Base-by-base conservation (phyloP, 1,284 basidiomycete species). In the Phlebopus sp. region DNA sequence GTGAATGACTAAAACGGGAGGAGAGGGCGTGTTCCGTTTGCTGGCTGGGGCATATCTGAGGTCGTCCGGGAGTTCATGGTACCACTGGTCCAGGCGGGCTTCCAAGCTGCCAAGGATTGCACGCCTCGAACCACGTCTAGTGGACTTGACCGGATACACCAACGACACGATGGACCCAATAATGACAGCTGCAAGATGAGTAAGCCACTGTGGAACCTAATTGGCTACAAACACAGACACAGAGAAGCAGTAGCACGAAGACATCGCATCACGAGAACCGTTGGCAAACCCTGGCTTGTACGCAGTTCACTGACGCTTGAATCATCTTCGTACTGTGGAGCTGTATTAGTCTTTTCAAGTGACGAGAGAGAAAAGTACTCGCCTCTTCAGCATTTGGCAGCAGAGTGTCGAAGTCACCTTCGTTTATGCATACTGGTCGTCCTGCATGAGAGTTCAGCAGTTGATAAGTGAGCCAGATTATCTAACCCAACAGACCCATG, bases 21-120 rank as follows among this genome's bases (percentile, higher is more conserved):
- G 82, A 5, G 82, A 74, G 10, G 83, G 81, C 8, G 72, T 62
- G 9, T 65, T 66, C 42, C 77, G 71, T 54, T 75, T 76, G 53
- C 72, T 78, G 13, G 74, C 68, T 30, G 76, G 64, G 53, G 84
- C 80, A 56, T 77, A 85, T 39, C 75, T 75, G 29, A 93, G 70
- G 44, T 75, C 70, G 15, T 86, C 79, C 0, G 88, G 86, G 13
- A 93, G 73, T 31, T 77, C 74, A 42, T 86, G 75, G 55, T 81
- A 84, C 89, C 90, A 92, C 49, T 83, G 82, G 57, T 89, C 86
- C 37, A 93, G 71, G 23, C 79, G 74, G 51, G 74, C 75, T 64
- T 91, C 90, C 18, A 91, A 67, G 35, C 76, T 69, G 3, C 72
- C 70, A 36, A 87, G 69, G 37, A 74, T 57, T 13, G 69, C 58